Base-by-base conservation (phyloP, 345 rosid species). In the Acer negundo region DNA sequence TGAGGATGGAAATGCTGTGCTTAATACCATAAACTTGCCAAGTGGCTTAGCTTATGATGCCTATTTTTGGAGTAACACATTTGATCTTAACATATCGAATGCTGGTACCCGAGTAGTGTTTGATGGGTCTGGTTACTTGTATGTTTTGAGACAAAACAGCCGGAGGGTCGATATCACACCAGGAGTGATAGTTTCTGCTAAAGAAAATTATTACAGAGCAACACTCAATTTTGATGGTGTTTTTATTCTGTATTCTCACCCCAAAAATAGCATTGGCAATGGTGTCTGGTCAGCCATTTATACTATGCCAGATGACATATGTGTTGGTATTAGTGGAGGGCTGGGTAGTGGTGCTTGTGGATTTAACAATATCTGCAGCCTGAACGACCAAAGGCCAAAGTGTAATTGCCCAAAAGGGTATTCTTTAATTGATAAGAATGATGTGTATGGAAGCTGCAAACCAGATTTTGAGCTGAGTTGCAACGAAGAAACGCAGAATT, bases 211-310 rank as follows among this genome's bases (percentile, higher is more conserved):
- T 63, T 69, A 28, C 55, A 73, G 84, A 67, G 86, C 72, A 62
- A 81, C 77, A 26, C 84, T 87, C 26, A 62, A 70, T 53, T 81
- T 80, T 73, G 88, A 87, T 56, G 90, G 90, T 16, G 84, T 82
- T 74, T 49, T 87, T 23, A 42, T 68, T 3, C 23, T 40, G 0
- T 87, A 80, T 62, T 10, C 24, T 4, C 61, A 78, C 59, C 83
- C 85, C 8, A 87, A 74, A 61, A 73, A 46, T 23, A 68, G 70
- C 46, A 69, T 1, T 13, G 75, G 71, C 3, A 62, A 61, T 38
- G 70, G 44, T 38, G 49, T 28, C 42, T 84, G 89, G 89, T 24
- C 40, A 0, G 3, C 64, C n/a, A 3, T 72, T 20, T 13, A 55
- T 49, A 47, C 70, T 35, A 16, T 24, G 22, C 89, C 87, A 1